A percentile compares a stretch with the other conserved stretches of the same genome.
Evolutionary conservation across 1,139 yeast species (phyloP).

Genomic region (Candida mesenterica): DNA sequence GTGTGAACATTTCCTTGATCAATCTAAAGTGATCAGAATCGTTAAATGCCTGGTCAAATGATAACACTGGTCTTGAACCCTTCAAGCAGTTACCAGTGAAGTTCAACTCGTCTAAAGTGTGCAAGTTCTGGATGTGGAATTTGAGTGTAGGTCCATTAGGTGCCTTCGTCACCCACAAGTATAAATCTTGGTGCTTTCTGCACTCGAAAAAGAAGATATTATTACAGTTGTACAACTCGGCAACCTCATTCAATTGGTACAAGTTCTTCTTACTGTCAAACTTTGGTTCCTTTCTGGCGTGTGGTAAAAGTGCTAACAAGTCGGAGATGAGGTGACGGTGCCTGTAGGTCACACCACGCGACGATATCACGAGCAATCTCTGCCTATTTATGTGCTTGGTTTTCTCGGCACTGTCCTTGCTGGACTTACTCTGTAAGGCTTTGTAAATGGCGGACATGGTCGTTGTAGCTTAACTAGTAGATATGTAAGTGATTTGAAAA

Average conservation of each 20-base stretch:
- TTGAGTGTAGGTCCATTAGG: constrained; percentile 98
- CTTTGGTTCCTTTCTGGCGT: constrained; percentile 94
- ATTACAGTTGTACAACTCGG: constrained; percentile 96
- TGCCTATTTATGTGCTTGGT: constrained; percentile 69
- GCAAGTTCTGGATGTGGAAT: constrained; percentile 91
- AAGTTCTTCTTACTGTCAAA: constrained; percentile 90
- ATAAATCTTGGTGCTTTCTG: constrained; percentile 93
- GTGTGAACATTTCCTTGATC: constrained; percentile 81
- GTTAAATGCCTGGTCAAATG: constrained; percentile 77
- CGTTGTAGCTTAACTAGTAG: constrained; percentile 1
- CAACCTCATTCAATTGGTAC: constrained; percentile 87
- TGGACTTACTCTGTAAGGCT: constrained; percentile 57
- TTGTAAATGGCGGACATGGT: constrained; percentile 65
- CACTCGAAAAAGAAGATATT: constrained; percentile 93
- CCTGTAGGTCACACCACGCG: constrained; percentile 91
- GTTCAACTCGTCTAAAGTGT: constrained; percentile 92
- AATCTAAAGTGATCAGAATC: constrained; percentile 61
- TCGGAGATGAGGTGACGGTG: constrained; percentile 94
- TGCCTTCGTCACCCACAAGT: constrained; percentile 92
- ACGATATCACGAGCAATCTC: constrained; percentile 81
- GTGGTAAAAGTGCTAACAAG: constrained; percentile 78
- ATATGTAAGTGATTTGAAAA: constrained; percentile 5
- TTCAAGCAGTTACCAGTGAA: constrained; percentile 94
- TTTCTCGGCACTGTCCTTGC: constrained; percentile 45
- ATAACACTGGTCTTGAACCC: constrained; percentile 94